Base-by-base conservation (phyloP, 2,329 filamentous ascomycete species). In the Calonectria hongkongensis region DNA sequence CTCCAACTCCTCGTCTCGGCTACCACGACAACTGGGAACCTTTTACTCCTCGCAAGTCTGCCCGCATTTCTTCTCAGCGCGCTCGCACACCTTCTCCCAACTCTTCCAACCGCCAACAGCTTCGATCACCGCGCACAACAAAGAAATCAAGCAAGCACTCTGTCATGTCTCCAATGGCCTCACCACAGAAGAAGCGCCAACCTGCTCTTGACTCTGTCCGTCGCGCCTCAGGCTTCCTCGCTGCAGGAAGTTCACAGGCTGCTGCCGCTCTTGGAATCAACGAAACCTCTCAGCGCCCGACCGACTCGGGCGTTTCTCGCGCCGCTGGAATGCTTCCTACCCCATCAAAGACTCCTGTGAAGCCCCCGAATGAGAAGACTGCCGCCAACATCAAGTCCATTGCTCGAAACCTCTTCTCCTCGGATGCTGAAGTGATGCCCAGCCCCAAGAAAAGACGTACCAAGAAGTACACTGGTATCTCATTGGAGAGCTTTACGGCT, bases 331-430 rank as follows among this genome's bases (percentile, higher is more conserved):
- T 94, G 89, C 89, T 96, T 56, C 94, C 93, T 18, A 96, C 94
- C 3, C 94, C 94, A 2, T 90, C 92, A 75, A 96, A 96, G 86
- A 96, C 94, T 3, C 94, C 92, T 3, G 89, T 89, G 83, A 94
- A 94, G 86, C 87, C 89, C 58, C 87, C 88, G 1, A 87, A 86
- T 21, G 85, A 86, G 78, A 87, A 89, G 80, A 86, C 86, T 30
- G 84, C 86, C 65, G 86, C 88, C 73, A 87, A 87, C 62, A 87
- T 92, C 70, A 85, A 86, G 62, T 84, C 87, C 2, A 86, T 93
- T 74, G 89, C 91, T 33, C 89, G 91, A 81, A 92, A 89, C 79
- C 86, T 94, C 18, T 93, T 94, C 73, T 85, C 88, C n/a, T 85
- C 87, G 58, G 87, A 91, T 45, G 86, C 91, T 18, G 89, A 93